Percentiles rank a stretch among this genome's conserved stretches.
Evolutionary conservation across 202 grass and related monocot species (phyloP).

Genomic region (Panicum virgatum): DNA sequence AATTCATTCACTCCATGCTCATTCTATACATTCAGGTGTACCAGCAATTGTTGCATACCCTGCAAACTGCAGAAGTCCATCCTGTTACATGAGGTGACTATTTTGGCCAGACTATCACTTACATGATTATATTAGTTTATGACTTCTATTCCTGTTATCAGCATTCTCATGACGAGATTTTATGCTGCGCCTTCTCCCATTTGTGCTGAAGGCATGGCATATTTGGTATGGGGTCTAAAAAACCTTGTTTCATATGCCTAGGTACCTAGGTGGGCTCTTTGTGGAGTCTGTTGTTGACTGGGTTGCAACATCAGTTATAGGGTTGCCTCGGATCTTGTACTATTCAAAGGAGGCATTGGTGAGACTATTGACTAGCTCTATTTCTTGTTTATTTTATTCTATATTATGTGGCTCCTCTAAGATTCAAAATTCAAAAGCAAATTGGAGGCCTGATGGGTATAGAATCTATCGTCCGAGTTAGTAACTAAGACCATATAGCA

Average conservation of each 20-base stretch:
- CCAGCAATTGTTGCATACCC: constrained; percentile 85
- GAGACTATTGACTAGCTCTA: constrained; percentile 29
- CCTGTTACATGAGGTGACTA: constrained; percentile 82
- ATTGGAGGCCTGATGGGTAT: neutral
- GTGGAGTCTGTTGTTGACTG: constrained; percentile 89
- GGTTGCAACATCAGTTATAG: constrained; percentile 80
- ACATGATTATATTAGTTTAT: neutral
- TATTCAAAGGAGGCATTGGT: constrained; percentile 95
- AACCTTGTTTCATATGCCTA: constrained; percentile 41
- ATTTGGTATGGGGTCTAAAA: neutral
- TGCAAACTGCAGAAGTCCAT: constrained; percentile 62
- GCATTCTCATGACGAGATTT: neutral
- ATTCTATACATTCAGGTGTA: constrained; percentile 59
- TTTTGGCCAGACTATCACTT: constrained; percentile 27
- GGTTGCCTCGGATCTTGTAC: constrained; percentile 94
- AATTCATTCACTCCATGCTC: constrained; percentile 20
- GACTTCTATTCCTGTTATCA: constrained; percentile 28
- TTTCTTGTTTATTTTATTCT: constrained; percentile 35
- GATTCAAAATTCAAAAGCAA: constrained; percentile 18
- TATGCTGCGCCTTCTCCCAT: neutral
- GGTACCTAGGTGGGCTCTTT: constrained; percentile 77
- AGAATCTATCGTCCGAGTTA: neutral
- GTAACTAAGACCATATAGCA: neutral
- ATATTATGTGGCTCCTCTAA: neutral
- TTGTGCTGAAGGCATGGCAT: constrained; percentile 5